Evolutionary conservation across 192 early-diverging fungal species (phyloP), one percentile per base, ranked within the genome.

Genomic region (Mortierella claussenii): DNA sequence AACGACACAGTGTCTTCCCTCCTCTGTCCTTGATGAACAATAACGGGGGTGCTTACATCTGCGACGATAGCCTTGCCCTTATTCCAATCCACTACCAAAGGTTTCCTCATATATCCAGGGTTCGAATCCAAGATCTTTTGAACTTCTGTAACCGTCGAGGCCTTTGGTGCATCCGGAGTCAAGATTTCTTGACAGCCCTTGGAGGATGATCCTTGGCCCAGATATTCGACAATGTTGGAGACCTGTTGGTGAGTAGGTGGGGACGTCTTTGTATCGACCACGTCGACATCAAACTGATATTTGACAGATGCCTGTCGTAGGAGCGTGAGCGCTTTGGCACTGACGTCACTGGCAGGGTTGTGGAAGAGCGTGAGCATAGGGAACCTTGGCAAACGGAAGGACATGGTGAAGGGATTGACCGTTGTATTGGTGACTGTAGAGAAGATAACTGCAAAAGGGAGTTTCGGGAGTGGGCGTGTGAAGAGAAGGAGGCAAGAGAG

Each of bases 111-210:
- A 21, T 67, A 76, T 0, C 57, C 57, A 18, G 73, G 73, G 21
- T 76, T 76, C 0, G 63, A 50, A 30, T 76, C 73, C 58, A 76
- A 23, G 20, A 76, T 76, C 47, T 67, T 66, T 67, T 76, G 73
- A 1, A 67, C 73, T 24, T 76, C 73, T 7, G 53, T 58, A 3
- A 76, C 64, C 0, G 64, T 76, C 0, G 64, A 76, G 0, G 57
- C 73, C 47, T 67, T 76, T 24, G 73, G 73, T 10, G 64, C 73
- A 0, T 56, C 73, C 0, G 48, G 31, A 3, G n/a, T 42, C 24
- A 75, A 13, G 33, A 75, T 75, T 20, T 52, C 55, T 3, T 32
- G 15, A 27, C 63, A 66, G 0, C 71, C 71, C 18, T 53, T 44
- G 5, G 44, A 43, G 21, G 24, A 34, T 4, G 69, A 73, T 5